Evolutionary conservation across 139 green algal species (phyloP).

Genomic region (Parachlorella kessleri): DNA sequence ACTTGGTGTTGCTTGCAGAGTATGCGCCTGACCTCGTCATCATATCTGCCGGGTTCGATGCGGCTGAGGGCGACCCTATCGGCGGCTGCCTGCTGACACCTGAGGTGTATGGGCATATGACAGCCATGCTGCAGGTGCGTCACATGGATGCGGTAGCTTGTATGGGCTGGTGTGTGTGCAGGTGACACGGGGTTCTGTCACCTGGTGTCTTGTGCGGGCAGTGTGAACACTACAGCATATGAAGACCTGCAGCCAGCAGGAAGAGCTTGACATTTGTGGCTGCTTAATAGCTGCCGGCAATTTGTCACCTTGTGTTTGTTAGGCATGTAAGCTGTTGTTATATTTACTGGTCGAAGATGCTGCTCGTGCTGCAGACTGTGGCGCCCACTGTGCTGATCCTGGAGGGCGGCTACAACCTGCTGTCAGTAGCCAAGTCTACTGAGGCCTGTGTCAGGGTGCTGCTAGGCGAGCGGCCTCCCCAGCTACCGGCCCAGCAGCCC

Average conservation of each 20-base stretch:
- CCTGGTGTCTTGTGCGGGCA: no score
- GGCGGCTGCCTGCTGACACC: conserved; percentile 51
- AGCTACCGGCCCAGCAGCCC: conserved; percentile 12
- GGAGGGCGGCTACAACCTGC: conserved; percentile 81
- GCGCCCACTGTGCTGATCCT: conserved; percentile 76
- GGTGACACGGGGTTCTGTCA: no score
- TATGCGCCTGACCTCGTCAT: conserved; percentile 91
- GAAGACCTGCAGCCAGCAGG: no score
- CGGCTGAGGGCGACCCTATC: conserved; percentile 38
- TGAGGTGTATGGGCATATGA: conserved; percentile 78
- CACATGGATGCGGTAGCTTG: no score
- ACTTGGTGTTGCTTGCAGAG: no score
- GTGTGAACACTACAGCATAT: no score
- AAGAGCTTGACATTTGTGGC: no score
- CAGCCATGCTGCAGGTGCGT: conserved; percentile 53
- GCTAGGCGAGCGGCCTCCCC: conserved; percentile 53
- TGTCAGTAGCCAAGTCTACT: conserved; percentile 62
- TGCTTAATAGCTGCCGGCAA: no score
- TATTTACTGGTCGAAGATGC: no score
- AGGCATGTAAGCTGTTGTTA: no score
- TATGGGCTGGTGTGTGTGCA: no score
- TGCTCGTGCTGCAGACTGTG: conserved; percentile 24
- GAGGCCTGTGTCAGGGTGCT: conserved; percentile 76
- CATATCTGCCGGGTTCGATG: conserved; percentile 87
- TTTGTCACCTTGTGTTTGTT: no score